Conservation (phyloP, 2,329 filamentous ascomycete genomes). For the Helotiales sp. region DNA sequence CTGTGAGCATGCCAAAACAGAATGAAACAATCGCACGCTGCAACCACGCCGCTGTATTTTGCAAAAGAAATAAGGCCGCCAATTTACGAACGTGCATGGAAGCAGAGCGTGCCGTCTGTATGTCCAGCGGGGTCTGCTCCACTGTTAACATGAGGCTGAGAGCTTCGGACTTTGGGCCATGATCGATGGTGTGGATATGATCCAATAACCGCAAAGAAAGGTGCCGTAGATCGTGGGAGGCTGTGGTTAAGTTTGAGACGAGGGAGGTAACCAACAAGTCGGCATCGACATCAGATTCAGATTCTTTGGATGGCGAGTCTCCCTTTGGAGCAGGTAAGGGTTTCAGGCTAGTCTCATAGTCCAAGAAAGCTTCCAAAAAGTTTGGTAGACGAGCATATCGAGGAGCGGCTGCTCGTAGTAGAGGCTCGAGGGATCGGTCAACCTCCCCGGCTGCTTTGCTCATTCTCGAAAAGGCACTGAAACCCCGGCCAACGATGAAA, state of each 20-base stretch:
- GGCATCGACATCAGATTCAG: constrained; percentile 50
- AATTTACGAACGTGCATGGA: constrained; percentile 82
- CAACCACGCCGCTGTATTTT: constrained; percentile 65
- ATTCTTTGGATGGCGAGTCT: constrained; percentile 3
- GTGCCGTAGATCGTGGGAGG: constrained; percentile 73
- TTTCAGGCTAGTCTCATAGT: constrained; percentile 47
- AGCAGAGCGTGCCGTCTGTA: constrained; percentile 74
- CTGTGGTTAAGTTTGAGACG: constrained; percentile 70
- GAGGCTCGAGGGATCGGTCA: constrained; percentile 61
- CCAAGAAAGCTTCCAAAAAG: constrained; percentile 64
- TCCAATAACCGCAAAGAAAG: constrained; percentile 72
- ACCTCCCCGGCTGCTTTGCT: constrained; percentile 57
- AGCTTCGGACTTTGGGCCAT: constrained; percentile 50
- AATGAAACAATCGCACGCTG: constrained; percentile 74
- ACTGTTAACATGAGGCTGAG: constrained; percentile 71
- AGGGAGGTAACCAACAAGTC: constrained; percentile 65
- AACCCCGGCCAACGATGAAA: constrained; percentile 74
- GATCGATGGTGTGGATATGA: constrained; percentile 51
- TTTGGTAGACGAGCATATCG: constrained; percentile 64
- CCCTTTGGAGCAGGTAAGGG: constrained; percentile 17
- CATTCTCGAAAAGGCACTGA: constrained; percentile 70
- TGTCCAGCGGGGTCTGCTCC: constrained; percentile 75
- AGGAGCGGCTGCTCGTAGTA: constrained; percentile 65
- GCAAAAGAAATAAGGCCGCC: constrained; percentile 54
- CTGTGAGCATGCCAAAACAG: constrained; percentile 85